phyloP scores from a whole-genome alignment of 306 rosid genomes.

The Potentilla sterilis region DNA sequence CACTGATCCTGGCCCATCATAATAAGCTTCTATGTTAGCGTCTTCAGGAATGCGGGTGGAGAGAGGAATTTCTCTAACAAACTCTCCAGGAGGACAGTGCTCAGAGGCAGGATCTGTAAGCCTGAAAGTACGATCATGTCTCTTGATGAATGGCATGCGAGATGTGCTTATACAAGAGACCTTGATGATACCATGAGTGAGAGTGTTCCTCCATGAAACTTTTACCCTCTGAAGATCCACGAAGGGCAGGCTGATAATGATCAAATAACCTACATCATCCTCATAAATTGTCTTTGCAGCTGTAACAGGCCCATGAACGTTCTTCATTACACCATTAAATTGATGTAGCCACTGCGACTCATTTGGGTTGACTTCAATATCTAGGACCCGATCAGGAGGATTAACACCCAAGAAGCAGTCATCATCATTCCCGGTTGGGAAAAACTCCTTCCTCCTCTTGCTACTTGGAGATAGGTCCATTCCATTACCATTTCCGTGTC shows the following conservation, averaged over 20 bases:
- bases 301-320: conserved; percentile 75
- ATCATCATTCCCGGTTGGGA: conserved; percentile 63
- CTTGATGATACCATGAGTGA: conserved; percentile 76
- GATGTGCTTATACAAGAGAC: conserved; percentile 88
- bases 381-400: conserved; percentile 65
- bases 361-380: conserved; percentile 49
- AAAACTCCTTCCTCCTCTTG: conserved; percentile 72
- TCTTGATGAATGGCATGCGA: conserved; percentile 67
- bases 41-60: conserved; percentile 88
- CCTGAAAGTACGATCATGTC: conserved; percentile 80
- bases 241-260: conserved; percentile 78
- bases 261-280: conserved; percentile 76
- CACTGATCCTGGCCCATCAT: conserved; percentile 84
- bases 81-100: conserved; percentile 95
- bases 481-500: conserved; percentile 14
- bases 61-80: conserved; percentile 81
- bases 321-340: conserved; percentile 88
- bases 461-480: conserved; percentile 67
- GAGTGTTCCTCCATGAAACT: conserved; percentile 93
- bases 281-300: conserved; percentile 90
- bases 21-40: conserved; percentile 85
- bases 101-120: conserved; percentile 76
- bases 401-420: conserved; percentile 67
- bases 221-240: conserved; percentile 87
- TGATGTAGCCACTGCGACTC: conserved; percentile 61